Evolutionary conservation across 768 basidiomycete species (phyloP).

Genomic region (Russula dissimulans): DNA sequence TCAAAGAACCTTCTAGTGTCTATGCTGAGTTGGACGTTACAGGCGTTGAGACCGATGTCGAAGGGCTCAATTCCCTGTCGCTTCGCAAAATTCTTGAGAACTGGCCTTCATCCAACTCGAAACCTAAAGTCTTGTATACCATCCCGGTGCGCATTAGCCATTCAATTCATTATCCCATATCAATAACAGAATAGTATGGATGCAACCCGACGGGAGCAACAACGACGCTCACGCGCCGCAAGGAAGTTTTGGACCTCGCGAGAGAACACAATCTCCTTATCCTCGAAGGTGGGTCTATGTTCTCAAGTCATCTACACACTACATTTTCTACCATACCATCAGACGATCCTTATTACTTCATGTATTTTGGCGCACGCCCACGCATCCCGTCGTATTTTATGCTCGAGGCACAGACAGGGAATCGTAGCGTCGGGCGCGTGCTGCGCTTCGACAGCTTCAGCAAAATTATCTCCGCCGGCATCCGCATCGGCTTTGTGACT

Average conservation of each 20-base stretch:
- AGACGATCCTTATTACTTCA: slow-evolving; percentile 76
- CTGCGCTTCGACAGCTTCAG: slow-evolving; percentile 85
- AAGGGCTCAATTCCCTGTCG: slow-evolving; percentile 54
- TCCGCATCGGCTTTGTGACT: slow-evolving; percentile 73
- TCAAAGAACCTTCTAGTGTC: not conserved
- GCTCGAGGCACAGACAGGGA: slow-evolving; percentile 55
- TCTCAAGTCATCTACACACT: not conserved
- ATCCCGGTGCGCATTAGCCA: slow-evolving; percentile 42
- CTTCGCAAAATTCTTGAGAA: slow-evolving; percentile 57
- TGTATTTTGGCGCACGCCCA: slow-evolving; percentile 61
- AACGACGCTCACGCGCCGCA: slow-evolving; percentile 55
- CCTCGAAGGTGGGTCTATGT: slow-evolving; percentile 56
- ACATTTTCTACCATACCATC: not conserved
- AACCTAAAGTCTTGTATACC: slow-evolving; percentile 75
- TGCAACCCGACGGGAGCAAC: slow-evolving; percentile 85
- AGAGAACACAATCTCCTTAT: slow-evolving; percentile 71
- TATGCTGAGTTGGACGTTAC: not conserved
- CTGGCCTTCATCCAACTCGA: slow-evolving; percentile 65
- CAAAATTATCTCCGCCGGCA: slow-evolving; percentile 69
- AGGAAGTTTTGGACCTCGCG: slow-evolving; percentile 63
- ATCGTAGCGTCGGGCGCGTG: slow-evolving; percentile 57
- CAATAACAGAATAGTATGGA: slow-evolving; percentile 45
- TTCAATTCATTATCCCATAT: not conserved
- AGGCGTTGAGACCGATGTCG: slow-evolving; percentile 73
- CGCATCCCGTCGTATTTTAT: slow-evolving; percentile 74